Evolutionary conservation across 2,329 filamentous ascomycete genomes (phyloP).

Genomic region (Xylariaceae sp.): DNA sequence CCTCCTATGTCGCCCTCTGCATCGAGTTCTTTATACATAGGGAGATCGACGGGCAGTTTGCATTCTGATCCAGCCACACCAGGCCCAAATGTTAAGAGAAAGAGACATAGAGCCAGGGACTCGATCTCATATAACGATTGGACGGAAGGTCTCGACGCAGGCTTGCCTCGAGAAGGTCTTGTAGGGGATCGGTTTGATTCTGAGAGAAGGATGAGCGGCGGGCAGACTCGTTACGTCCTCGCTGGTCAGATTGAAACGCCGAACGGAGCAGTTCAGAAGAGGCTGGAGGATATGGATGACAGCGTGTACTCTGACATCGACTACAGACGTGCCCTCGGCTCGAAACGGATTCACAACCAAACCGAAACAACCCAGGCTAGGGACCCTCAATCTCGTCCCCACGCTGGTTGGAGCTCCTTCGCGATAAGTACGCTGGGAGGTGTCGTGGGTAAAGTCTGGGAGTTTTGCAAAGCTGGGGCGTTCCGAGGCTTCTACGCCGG

Average conservation of each 20-base stretch:
- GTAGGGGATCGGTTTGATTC: conserved; percentile 18
- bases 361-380: conserved; percentile 29
- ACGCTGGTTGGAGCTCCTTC: conserved; percentile 50
- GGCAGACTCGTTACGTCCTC: conserved; percentile 40
- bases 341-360: conserved; percentile 37
- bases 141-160: conserved; percentile 15
- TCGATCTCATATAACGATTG: conserved; percentile 31
- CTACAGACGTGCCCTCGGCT: conserved; percentile 49
- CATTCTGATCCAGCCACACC: conserved; percentile 31
- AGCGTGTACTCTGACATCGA: conserved; percentile 55
- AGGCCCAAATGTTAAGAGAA: conserved; percentile 40
- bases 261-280: conserved; percentile 25
- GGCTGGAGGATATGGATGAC: conserved; percentile 39
- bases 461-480: conserved; percentile 71
- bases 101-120: conserved; percentile 34
- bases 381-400: conserved; percentile 12
- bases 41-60: conserved; percentile 35
- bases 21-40: conserved; percentile 34
- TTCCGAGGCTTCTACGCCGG: conserved; percentile 87
- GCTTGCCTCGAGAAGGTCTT: conserved; percentile 24
- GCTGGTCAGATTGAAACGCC: conserved; percentile 52
- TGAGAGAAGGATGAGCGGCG: conserved; percentile 13
- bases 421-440: conserved; percentile 61
- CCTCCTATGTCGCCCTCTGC: conserved; percentile 39
- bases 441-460: conserved; percentile 74